These are phyloP conservation scores for Xylaria venustula DNA, from an alignment of 495 filamentous ascomycete genomes.

Conservation along the genomic window DNA sequence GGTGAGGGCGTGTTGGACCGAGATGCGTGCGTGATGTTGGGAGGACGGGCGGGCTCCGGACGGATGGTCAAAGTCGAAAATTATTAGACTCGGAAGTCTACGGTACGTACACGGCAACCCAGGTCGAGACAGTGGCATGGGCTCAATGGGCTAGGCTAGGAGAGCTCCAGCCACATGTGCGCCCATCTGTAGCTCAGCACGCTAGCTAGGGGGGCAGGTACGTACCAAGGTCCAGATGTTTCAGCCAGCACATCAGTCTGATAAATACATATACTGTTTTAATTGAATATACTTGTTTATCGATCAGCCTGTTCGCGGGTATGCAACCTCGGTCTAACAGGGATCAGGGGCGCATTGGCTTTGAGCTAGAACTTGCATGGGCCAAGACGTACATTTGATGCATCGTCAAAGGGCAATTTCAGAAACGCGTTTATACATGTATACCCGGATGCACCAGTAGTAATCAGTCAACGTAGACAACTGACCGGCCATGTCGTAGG, in stretches of 20 bases:
- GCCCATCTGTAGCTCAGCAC: background rate
- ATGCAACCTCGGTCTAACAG: conserved; percentile 5
- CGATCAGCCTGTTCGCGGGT: no score
- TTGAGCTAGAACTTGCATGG: background rate
- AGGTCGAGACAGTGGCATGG: no score
- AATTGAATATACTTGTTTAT: no score
- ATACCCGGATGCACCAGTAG: background rate
- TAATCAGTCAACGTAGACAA: background rate
- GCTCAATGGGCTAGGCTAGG: background rate
- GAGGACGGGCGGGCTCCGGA: background rate
- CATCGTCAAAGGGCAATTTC: conserved; percentile 4
- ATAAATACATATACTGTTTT: no score
- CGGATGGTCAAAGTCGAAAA: conserved; percentile 14
- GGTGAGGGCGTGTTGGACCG: background rate
- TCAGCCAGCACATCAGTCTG: no score
- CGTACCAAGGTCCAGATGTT: no score
- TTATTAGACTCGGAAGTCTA: conserved; percentile 10
- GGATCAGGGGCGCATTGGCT: background rate
- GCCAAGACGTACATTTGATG: conserved; percentile 9
- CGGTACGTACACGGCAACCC: background rate
- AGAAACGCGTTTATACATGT: background rate
- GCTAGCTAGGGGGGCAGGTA: no score
- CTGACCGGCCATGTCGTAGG: background rate
- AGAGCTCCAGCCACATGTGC: conserved; percentile 6
- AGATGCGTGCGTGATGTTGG: conserved; percentile 6